Conservation (phyloP, 2,329 filamentous ascomycete species). For the Paramyrothecium roridum region DNA sequence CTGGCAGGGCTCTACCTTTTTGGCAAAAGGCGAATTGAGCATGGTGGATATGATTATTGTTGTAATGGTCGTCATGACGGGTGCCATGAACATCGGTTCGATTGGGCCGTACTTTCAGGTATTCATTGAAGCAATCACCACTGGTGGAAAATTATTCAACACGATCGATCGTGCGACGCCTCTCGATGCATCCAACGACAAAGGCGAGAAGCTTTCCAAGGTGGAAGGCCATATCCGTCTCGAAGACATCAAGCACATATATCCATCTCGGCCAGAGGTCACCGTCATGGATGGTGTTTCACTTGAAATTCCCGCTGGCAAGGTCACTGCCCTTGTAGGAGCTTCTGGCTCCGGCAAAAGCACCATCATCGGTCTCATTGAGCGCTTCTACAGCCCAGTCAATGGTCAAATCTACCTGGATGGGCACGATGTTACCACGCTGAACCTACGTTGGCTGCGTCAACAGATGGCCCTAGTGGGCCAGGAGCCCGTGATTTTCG, state of each 20-base stretch:
- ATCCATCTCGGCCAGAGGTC: conserved; percentile 45
- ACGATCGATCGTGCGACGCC: conserved; percentile 70
- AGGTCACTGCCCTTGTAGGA: conserved; percentile 51
- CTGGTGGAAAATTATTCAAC: conserved; percentile 77
- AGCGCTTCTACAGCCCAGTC: conserved; percentile 51
- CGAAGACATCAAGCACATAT: conserved; percentile 40
- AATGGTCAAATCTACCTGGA: conserved; percentile 35
- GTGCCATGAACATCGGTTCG: conserved; percentile 77
- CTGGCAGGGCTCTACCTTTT: conserved; percentile 71
- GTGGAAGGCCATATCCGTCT: conserved; percentile 37
- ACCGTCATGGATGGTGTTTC: conserved; percentile 31
- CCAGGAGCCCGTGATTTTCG: conserved; percentile 46
- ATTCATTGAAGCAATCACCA: conserved; percentile 73
- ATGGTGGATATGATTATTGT: conserved; percentile 68
- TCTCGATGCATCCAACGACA: conserved; percentile 27
- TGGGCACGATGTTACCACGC: conserved; percentile 26
- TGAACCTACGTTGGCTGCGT: conserved; percentile 43
- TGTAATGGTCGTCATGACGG: conserved; percentile 78
- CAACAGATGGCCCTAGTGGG: conserved; percentile 43
- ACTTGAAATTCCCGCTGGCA: conserved; percentile 33
- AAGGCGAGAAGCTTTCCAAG: conserved; percentile 19
- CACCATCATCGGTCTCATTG: conserved; percentile 44
- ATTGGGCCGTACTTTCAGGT: conserved; percentile 74
- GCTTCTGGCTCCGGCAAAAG: conserved; percentile 50
- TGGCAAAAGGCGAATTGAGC: conserved; percentile 59